phyloP scores from a whole-genome alignment of 805 yeast species.

The Candida morakotiae region DNA sequence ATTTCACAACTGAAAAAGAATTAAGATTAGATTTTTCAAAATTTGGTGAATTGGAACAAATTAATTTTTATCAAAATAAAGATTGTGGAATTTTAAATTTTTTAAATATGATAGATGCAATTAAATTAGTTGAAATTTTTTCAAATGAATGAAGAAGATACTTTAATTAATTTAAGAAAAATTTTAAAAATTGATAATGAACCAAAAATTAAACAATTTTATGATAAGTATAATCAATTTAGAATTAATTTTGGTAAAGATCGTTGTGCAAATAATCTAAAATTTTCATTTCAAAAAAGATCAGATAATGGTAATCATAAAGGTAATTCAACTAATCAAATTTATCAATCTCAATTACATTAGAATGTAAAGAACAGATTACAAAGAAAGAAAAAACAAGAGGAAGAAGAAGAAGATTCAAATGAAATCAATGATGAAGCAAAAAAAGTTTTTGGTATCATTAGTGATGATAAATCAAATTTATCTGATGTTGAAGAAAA shows the following conservation, averaged over 20 bases:
- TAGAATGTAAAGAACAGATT: slow-evolving; percentile 10
- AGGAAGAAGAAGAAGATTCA: slow-evolving; percentile 14
- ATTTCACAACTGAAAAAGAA: slow-evolving; percentile 42
- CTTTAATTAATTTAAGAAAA: slow-evolving; percentile 56
- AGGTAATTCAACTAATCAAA: slow-evolving; percentile 9
- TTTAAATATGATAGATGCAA: slow-evolving; percentile 58
- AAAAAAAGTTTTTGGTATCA: slow-evolving; percentile 43
- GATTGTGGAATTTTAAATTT: slow-evolving; percentile 77
- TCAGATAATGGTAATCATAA: slow-evolving; percentile 1
- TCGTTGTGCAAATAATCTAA: slow-evolving; percentile 75
- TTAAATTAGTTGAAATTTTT: slow-evolving; percentile 58
- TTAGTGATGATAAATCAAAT: slow-evolving; percentile 17
- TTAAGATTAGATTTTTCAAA: slow-evolving; percentile 56
- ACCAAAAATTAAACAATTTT: slow-evolving; percentile 32
- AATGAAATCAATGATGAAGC: slow-evolving; percentile 31
- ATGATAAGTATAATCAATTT: slow-evolving; percentile 46
- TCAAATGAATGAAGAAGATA: slow-evolving; percentile 30
- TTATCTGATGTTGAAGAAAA: slow-evolving; percentile 9
- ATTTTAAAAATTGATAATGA: slow-evolving; percentile 38
- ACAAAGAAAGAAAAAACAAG: slow-evolving; percentile 10
- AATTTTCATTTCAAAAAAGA: slow-evolving; percentile 43
- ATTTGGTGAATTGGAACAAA: slow-evolving; percentile 75
- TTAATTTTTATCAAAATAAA: slow-evolving; percentile 63
- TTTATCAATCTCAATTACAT: slow-evolving; percentile 10
- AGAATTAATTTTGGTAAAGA: slow-evolving; percentile 72